These are phyloP conservation scores for Sinapis alba DNA, from an alignment of 441 rosid genomes.

Conservation along the genomic window DNA sequence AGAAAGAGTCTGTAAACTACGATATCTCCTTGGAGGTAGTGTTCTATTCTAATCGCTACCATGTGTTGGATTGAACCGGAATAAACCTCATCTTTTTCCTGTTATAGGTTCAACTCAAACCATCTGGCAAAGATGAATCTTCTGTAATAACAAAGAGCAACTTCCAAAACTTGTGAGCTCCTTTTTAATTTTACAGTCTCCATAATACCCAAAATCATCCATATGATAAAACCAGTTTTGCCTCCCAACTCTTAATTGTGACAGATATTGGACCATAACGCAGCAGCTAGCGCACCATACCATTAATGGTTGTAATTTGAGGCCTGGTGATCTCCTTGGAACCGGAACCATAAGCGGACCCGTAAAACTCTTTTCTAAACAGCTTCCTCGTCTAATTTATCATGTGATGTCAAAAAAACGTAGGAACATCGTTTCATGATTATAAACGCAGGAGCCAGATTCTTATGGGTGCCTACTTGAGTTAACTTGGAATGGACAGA, in stretches of 20 bases:
- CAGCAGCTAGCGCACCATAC: constrained; percentile 96
- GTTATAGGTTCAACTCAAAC: constrained; percentile 73
- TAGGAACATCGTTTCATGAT: background rate
- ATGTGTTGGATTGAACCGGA: constrained; percentile 2
- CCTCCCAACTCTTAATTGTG: constrained; percentile 9
- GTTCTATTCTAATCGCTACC: background rate
- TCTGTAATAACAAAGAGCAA: constrained; percentile 76
- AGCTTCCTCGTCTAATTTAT: background rate
- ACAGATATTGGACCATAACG: constrained; percentile 91
- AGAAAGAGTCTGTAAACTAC: constrained; percentile 73
- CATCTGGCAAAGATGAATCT: constrained; percentile 69
- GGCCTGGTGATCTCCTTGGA: constrained; percentile 94
- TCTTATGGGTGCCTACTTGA: constrained; percentile 89
- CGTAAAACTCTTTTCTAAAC: constrained; percentile 40
- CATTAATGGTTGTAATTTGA: constrained; percentile 85
- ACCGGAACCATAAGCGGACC: constrained; percentile 96
- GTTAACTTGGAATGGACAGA: constrained; percentile 90
- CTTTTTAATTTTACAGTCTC: background rate
- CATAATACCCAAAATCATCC: background rate
- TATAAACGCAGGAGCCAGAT: constrained; percentile 72
- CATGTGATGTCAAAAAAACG: background rate
- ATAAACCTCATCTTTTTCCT: background rate
- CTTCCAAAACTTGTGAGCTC: constrained; percentile 77
- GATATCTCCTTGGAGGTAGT: constrained; percentile 85
- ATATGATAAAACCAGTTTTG: background rate